Base-by-base conservation (phyloP, 352 stramenopile species). In the Globisporangium paroecandrum region DNA sequence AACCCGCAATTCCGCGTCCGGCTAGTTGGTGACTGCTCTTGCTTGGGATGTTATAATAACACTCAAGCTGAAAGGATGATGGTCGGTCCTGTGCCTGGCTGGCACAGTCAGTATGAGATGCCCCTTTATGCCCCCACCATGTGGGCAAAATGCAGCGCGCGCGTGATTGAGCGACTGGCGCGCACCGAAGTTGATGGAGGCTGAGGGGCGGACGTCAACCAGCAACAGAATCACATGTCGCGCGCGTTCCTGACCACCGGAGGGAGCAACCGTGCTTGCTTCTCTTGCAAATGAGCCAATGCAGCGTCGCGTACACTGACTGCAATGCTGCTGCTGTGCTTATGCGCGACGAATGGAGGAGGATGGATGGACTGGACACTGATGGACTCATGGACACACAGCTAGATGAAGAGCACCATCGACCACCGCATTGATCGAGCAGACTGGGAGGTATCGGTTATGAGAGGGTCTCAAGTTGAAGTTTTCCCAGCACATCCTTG, bases 401-500 rank as follows among this genome's bases (percentile, higher is more conserved):
- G 10, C 10, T 43, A 10, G 10, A 46, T 20, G 38, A 46, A 46
- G 38, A 46, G 25, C 36, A 29, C 12, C 58, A 49, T 49, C 4
- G 41, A 49, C 41, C 41, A n/a, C 41, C 41, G 6, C 41, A 53
- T 24, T 22, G 24, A 24, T 55, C 55, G 18, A 47, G 20, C 25
- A 32, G 29, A 32, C 29, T 32, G 29, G 29, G 29, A 32, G 29
- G 24, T 18, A 64, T 41, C 58, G 20, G 3, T 18, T 41, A 38
- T 55, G 32, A 64, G 24, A 55, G 58, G 58, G 38, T 4, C 20
- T 47, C 5, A 32, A 29, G 18, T 62, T 62, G 56, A 62, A 47
- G 56, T 32, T 62, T 15, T 3, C 32, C 3, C 55, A 61, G 22
- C 18, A 61, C n/a, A 25, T 56, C 49, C 2, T 56, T 22, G 10